These are phyloP conservation scores for Saccharum officinarum DNA, from an alignment of 176 grass and related monocot genomes.

Conservation along the genomic window DNA sequence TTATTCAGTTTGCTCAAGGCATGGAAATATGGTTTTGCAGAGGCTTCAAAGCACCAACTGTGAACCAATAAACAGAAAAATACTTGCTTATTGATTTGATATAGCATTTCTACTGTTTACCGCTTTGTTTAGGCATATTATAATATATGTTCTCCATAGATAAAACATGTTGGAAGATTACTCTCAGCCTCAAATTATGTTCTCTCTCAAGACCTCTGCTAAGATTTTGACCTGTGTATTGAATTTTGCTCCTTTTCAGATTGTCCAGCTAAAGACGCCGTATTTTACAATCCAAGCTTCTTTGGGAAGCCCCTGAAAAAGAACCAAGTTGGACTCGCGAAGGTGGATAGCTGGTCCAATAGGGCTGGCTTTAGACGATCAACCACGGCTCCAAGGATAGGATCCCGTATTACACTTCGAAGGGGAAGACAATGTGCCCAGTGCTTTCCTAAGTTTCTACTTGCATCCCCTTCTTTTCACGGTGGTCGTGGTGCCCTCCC, in stretches of 20 bases:
- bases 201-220: background rate
- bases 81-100: background rate
- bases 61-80: background rate
- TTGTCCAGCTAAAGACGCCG: background rate
- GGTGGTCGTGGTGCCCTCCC: conserved; percentile 86
- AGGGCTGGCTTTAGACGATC: conserved; percentile 72
- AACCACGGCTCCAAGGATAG: conserved; percentile 83
- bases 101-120: background rate
- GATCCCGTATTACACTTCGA: conserved; percentile 39
- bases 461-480: conserved; percentile 87
- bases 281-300: conserved; percentile 24
- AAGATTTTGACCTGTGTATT: background rate
- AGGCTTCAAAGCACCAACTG: background rate
- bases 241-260: conserved; percentile 17
- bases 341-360: conserved; percentile 63
- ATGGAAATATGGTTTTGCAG: background rate
- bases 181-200: background rate
- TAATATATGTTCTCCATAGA: background rate
- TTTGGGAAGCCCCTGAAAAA: background rate
- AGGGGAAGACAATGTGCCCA: conserved; percentile 58
- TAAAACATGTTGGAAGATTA: background rate
- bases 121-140: background rate
- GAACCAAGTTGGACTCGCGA: conserved; percentile 34
- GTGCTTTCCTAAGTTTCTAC: conserved; percentile 72
- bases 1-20: background rate